These are phyloP conservation scores for Neurospora intermedia DNA, from an alignment of 495 filamentous ascomycete genomes.

Conservation along the genomic window DNA sequence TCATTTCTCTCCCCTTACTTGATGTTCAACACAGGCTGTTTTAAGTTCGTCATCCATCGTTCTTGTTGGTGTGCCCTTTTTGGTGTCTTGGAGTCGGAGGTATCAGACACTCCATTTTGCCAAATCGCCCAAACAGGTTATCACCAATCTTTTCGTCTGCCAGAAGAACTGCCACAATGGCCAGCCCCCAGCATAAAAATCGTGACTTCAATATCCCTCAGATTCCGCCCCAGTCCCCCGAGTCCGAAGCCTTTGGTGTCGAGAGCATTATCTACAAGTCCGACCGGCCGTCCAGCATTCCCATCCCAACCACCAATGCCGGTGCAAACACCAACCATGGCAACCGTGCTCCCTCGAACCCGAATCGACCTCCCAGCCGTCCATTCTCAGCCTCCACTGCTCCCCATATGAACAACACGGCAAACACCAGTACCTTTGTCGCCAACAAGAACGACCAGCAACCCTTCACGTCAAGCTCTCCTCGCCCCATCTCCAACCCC, in stretches of 20 bases:
- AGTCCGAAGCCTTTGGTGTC: slow-evolving; percentile 7
- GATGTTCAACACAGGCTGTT: background rate
- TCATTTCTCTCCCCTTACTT: background rate
- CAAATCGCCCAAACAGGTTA: background rate
- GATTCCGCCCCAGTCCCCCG: slow-evolving; percentile 10
- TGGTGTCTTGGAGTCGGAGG: background rate
- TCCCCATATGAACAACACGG: background rate
- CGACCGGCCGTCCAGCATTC: slow-evolving; percentile 16
- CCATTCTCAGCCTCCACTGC: background rate
- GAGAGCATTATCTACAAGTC: slow-evolving; percentile 17
- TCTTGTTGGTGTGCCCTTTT: background rate
- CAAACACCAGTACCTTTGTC: background rate
- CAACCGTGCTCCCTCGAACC: background rate
- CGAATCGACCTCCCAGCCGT: background rate
- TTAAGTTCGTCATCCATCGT: background rate
- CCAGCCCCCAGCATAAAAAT: background rate
- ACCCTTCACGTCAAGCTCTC: background rate
- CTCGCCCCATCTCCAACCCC: background rate
- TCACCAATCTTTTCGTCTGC: background rate
- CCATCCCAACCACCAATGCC: slow-evolving; percentile 9
- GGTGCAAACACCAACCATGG: background rate
- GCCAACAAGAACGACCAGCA: background rate
- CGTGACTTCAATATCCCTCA: slow-evolving; percentile 8
- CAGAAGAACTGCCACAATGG: background rate
- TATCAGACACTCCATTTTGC: background rate